phyloP scores from a whole-genome alignment of 2,329 filamentous ascomycete genomes.

The Sporothrix sp. region DNA sequence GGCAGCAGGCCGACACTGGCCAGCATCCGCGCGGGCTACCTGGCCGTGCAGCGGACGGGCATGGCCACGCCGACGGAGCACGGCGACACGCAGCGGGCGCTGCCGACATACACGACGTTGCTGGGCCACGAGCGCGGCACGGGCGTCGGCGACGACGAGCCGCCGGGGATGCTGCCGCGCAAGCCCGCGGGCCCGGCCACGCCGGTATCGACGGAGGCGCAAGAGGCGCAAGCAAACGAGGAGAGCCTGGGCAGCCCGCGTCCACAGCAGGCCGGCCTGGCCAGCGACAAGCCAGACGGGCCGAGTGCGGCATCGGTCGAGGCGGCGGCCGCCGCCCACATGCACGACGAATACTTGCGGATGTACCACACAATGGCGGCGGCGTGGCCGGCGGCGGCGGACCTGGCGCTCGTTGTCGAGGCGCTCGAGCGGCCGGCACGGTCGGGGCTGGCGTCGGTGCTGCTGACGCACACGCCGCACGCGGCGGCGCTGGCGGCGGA shows the following conservation, averaged over 20 bases:
- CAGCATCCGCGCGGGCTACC: neutral
- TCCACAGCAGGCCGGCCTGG: neutral
- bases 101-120: slow-evolving; percentile 7
- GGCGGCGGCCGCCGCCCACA: neutral
- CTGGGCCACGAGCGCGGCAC: slow-evolving; percentile 8
- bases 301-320: no score
- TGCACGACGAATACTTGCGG: slow-evolving; percentile 8
- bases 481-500: slow-evolving; percentile 7
- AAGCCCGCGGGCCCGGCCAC: neutral
- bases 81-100: neutral
- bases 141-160: neutral
- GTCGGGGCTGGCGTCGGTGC: neutral
- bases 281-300: neutral
- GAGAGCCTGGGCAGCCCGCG: neutral
- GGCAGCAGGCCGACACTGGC: neutral
- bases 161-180: neutral
- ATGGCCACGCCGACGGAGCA: neutral
- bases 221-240: neutral
- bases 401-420: neutral
- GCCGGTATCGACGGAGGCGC: neutral
- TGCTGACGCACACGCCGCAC: slow-evolving; percentile 4
- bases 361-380: slow-evolving; percentile 5
- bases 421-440: slow-evolving; percentile 1
- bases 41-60: neutral
- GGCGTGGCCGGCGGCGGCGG: slow-evolving; percentile 7